Evolutionary conservation across 1,284 basidiomycete species (phyloP).

Genomic region (Erythrobasidium hasegawianum): DNA sequence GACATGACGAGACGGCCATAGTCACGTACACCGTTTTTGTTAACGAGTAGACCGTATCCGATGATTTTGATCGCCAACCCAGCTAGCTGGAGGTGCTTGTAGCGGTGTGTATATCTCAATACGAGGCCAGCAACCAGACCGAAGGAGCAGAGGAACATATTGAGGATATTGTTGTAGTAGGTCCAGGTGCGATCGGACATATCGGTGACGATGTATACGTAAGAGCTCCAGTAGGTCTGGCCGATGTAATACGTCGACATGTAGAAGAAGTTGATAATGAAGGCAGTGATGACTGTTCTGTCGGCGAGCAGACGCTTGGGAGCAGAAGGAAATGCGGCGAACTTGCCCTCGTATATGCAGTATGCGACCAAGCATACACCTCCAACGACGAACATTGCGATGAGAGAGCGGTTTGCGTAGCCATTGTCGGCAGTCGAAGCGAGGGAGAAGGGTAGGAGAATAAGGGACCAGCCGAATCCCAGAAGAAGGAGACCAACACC

Average conservation of each 20-base stretch:
- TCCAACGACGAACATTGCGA: conserved; percentile 40
- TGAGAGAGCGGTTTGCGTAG: conserved; percentile 37
- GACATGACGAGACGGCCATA: conserved; percentile 9
- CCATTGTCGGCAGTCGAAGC: conserved; percentile 33
- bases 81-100: conserved; percentile 49
- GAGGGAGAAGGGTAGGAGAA: conserved; percentile 40
- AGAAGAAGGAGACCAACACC: conserved; percentile 40
- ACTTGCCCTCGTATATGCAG: conserved; percentile 35
- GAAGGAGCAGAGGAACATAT: conserved; percentile 49
- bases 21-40: conserved; percentile 11
- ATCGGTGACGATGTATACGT: conserved; percentile 41
- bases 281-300: conserved; percentile 27
- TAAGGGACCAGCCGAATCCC: conserved; percentile 36
- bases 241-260: conserved; percentile 28
- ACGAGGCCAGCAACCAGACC: conserved; percentile 52
- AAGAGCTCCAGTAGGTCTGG: conserved; percentile 31
- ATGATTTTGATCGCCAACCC: conserved; percentile 38
- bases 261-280: conserved; percentile 37
- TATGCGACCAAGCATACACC: conserved; percentile 30
- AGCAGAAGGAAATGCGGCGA: conserved; percentile 35
- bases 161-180: conserved; percentile 43
- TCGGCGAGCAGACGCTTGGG: conserved; percentile 32
- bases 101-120: conserved; percentile 51
- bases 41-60: conserved; percentile 25
- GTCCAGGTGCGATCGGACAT: conserved; percentile 26